A percentile compares a stretch with the other conserved stretches of the same genome.
phyloP scores from a whole-genome alignment of 306 rosid species.

The Ochetophila trinervis region DNA sequence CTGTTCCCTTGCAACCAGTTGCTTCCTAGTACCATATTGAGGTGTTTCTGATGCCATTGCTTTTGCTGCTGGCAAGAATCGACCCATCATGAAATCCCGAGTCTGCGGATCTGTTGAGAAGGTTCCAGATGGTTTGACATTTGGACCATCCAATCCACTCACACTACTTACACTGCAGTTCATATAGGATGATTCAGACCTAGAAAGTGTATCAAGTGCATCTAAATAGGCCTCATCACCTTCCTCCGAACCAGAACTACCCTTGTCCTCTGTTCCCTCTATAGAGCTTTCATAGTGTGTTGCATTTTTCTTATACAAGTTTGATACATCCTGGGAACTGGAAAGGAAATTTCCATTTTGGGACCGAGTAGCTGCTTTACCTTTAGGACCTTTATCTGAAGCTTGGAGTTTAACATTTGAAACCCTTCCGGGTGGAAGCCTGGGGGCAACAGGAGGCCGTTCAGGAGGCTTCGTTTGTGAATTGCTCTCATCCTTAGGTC shows the following conservation, averaged over 20 bases:
- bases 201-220: constrained; percentile 69
- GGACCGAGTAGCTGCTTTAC: constrained; percentile 29
- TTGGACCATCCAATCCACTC: constrained; percentile 65
- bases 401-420: constrained; percentile 38
- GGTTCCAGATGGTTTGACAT: constrained; percentile 35
- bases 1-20: constrained; percentile 40
- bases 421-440: constrained; percentile 69
- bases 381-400: constrained; percentile 31
- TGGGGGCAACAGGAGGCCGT: constrained; percentile 44
- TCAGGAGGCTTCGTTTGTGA: constrained; percentile 20
- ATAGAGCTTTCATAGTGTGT: constrained; percentile 25
- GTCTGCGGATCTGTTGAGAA: constrained; percentile 52
- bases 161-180: constrained; percentile 65
- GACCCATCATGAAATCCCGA: constrained; percentile 75
- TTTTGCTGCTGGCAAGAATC: constrained; percentile 89
- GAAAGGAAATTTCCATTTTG: constrained; percentile 28
- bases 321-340: constrained; percentile 25
- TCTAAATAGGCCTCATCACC: constrained; percentile 62
- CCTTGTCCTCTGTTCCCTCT: constrained; percentile 32
- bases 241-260: constrained; percentile 41
- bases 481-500: constrained; percentile 62
- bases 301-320: constrained; percentile 24
- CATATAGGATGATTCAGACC: constrained; percentile 68
- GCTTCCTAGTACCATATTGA: constrained; percentile 48
- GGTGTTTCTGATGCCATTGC: constrained; percentile 70